Evolutionary conservation across 225 moss, liverwort and hornwort species (phyloP).

Genomic region (Pseudoscleropodium purum): DNA sequence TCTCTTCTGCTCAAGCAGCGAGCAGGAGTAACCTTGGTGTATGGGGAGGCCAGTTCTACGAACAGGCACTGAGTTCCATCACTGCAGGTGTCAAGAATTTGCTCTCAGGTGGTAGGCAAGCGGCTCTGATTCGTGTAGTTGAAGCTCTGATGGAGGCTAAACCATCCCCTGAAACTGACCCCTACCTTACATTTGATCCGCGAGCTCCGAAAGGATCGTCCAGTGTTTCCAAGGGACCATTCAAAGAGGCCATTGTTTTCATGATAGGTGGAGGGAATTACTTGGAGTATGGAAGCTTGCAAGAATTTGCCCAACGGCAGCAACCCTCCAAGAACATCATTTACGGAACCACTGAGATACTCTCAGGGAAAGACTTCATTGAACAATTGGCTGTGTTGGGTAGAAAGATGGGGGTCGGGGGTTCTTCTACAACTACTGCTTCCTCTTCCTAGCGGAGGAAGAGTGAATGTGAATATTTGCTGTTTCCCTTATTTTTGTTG

Average conservation of each 20-base stretch:
- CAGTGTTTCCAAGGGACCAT: constrained; percentile 80
- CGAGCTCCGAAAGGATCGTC: constrained; percentile 78
- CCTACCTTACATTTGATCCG: constrained; percentile 90
- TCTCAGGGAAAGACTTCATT: constrained; percentile 87
- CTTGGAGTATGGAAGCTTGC: constrained; percentile 89
- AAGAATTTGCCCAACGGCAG: constrained; percentile 90
- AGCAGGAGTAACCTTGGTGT: constrained; percentile 82
- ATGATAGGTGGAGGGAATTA: constrained; percentile 99
- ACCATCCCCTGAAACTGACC: constrained; percentile 69
- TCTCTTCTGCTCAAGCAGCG: constrained; percentile 57
- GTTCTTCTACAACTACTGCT: constrained; percentile 18
- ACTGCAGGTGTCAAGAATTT: constrained; percentile 97
- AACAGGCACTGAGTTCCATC: constrained; percentile 79
- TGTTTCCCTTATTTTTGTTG: constrained; percentile 20
- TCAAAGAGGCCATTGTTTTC: constrained; percentile 95
- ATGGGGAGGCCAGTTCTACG: constrained; percentile 89
- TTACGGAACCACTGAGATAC: constrained; percentile 84
- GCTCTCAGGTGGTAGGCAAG: constrained; percentile 83
- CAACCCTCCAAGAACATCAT: constrained; percentile 91
- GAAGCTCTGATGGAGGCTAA: constrained; percentile 97
- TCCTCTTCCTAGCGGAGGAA: constrained; percentile 37
- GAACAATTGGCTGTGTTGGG: constrained; percentile 86
- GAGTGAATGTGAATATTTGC: constrained; percentile 32
- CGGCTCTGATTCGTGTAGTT: constrained; percentile 75
- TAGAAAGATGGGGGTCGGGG: constrained; percentile 79